A percentile compares a stretch with the other conserved stretches of the same genome.
Evolutionary conservation across 1,284 basidiomycete species (phyloP).

Genomic region (Macrocystidia cucumis): DNA sequence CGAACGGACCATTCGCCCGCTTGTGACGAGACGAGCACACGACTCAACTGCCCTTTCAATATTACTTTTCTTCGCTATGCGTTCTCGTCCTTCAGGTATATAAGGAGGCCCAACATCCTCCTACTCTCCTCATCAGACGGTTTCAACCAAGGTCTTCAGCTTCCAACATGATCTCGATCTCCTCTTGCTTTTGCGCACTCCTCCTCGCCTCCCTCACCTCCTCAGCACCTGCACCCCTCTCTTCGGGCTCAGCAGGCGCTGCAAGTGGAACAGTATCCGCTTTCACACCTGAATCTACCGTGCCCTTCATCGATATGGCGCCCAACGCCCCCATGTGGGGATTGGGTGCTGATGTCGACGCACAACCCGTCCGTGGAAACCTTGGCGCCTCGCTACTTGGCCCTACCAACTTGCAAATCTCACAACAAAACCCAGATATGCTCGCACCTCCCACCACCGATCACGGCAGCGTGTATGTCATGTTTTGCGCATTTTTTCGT

Average conservation of each 20-base stretch:
- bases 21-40: too few species aligned
- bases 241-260: constrained; percentile 7
- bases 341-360: constrained; percentile 14
- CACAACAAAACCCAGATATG: constrained; percentile 51
- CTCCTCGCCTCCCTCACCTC: constrained; percentile 18
- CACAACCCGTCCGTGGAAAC: constrained; percentile 25
- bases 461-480: constrained; percentile 48
- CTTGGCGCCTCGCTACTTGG: constrained; percentile 49
- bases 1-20: too few species aligned
- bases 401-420: constrained; percentile 44
- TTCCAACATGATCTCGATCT: constrained; percentile 14
- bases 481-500: constrained; percentile 2
- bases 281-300: constrained; percentile 24
- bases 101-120: constrained; percentile 3
- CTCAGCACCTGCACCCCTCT: constrained; percentile 17
- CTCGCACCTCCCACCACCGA: constrained; percentile 65
- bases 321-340: constrained; percentile 42
- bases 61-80: constrained; percentile 2
- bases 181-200: constrained; percentile 23
- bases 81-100: constrained; percentile 1
- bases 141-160: too few species aligned
- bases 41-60: background rate
- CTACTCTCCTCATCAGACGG: background rate
- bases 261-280: constrained; percentile 11
- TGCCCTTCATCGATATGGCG: constrained; percentile 39